These are phyloP conservation scores for Begonia masoniana DNA, from an alignment of 306 rosid genomes.

Conservation along the genomic window DNA sequence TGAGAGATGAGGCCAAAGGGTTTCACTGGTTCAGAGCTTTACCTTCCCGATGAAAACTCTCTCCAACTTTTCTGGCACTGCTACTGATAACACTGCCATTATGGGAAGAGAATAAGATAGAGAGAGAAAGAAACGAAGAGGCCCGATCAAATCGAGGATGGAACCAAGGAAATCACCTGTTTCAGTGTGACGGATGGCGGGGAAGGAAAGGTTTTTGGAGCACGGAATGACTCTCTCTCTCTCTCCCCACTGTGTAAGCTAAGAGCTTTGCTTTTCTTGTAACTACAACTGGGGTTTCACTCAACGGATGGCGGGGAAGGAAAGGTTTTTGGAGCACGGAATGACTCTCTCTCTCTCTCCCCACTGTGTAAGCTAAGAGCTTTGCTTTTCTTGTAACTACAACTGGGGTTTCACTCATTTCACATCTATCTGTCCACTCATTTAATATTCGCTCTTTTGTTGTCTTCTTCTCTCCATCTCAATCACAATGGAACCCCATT, in stretches of 20 bases:
- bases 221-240: conserved; percentile 34
- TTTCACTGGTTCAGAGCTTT: conserved; percentile 17
- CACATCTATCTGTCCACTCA: conserved; percentile 35
- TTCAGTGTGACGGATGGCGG: not conserved
- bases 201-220: conserved; percentile 11
- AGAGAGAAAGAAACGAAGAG: conserved; percentile 10
- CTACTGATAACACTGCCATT: conserved; percentile 49
- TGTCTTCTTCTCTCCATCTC: conserved; percentile 18
- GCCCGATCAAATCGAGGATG: conserved; percentile 84
- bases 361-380: not conserved
- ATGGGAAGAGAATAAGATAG: conserved; percentile 23
- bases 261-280: conserved; percentile 4
- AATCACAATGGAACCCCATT: too few species aligned
- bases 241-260: not conserved
- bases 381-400: conserved; percentile 3
- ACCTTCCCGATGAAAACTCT: conserved; percentile 98
- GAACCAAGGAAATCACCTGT: conserved; percentile 14
- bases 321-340: conserved; percentile 31
- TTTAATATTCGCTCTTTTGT: conserved; percentile 42
- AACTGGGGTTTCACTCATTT: conserved; percentile 22
- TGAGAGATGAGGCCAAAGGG: too few species aligned
- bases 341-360: conserved; percentile 16
- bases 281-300: conserved; percentile 15
- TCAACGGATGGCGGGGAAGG: too few species aligned
- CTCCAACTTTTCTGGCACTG: conserved; percentile 54